Evolutionary conservation across 2,329 filamentous ascomycete species (phyloP), one percentile per base, ranked within the genome.

Genomic region (Fusarium subtropicale): DNA sequence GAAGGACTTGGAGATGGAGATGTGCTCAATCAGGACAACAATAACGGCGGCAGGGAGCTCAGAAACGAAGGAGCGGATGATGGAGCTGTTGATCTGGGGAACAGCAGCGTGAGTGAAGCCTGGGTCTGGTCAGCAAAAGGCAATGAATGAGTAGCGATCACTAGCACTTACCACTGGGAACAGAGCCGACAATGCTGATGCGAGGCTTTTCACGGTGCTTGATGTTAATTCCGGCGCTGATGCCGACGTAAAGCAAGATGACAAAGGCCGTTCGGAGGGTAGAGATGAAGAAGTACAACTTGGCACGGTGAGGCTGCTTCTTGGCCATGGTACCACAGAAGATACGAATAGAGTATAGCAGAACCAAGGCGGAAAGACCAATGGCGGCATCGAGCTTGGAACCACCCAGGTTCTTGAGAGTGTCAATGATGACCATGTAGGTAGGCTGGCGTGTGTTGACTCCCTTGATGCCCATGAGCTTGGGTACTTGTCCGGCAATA

Each of bases 1-100:
- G 72, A 94, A 94, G 0, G 91, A 93, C 79, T 94, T 94, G 38
- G 91, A 91, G 69, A 94, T 94, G 56, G 92, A 90, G 69, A 94
- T 93, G 77, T 94, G 91, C 79, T 94, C 91, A 58, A 94, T 92
- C 31, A 94, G 83, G 58, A 94, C 83, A 47, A 94, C 92, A 68
- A 94, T 94, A 60, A 94, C 87, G 2, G 90, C 88, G 13, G 90
- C 90, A 0, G 92, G 92, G 12, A 94, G 81, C 65, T 96, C 86
- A 30, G 83, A 83, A 3, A 85, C 83, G 69, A 94, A 91, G 4
- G 88, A 80, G 2, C 80, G 82, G 76, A 95, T 86, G 66, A 94
- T 86, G 4, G 80, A 76, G 0, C 75, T 77, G 76, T 89, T 88
- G 73, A 94, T 81, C 1, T 78, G 82, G 0, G 92, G 92, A 1